Conservation (phyloP, 352 stramenopile genomes). For the Pseudoperonospora humuli region DNA sequence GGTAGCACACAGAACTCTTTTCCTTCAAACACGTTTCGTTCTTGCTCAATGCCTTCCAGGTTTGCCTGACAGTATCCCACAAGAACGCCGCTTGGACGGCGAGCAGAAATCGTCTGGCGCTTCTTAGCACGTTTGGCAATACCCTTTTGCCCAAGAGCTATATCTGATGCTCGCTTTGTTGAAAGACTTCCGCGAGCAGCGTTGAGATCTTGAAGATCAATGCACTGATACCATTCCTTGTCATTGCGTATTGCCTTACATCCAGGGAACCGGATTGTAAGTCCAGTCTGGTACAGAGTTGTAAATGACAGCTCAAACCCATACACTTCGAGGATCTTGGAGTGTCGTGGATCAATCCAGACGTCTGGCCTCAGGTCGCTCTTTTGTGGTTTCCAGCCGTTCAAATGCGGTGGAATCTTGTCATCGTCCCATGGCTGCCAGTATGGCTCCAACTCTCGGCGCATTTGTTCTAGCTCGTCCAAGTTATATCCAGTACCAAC, state of each 20-base stretch:
- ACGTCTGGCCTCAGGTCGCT: slow-evolving; percentile 70
- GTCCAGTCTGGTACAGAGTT: slow-evolving; percentile 67
- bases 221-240: slow-evolving; percentile 78
- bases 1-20: slow-evolving; percentile 76
- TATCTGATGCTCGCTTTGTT: slow-evolving; percentile 66
- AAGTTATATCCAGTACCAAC: slow-evolving; percentile 81
- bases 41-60: slow-evolving; percentile 43
- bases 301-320: slow-evolving; percentile 81
- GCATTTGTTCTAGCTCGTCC: slow-evolving; percentile 67
- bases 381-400: slow-evolving; percentile 70
- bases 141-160: slow-evolving; percentile 62
- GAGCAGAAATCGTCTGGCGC: slow-evolving; percentile 13
- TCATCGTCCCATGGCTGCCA: slow-evolving; percentile 67
- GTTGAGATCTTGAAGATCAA: slow-evolving; percentile 73
- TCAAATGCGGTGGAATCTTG: slow-evolving; percentile 65
- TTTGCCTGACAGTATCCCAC: slow-evolving; percentile 53
- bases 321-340: slow-evolving; percentile 80
- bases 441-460: slow-evolving; percentile 65
- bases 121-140: slow-evolving; percentile 35
- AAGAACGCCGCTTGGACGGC: slow-evolving; percentile 33
- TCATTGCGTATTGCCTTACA: slow-evolving; percentile 78
- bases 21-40: slow-evolving; percentile 54
- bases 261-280: slow-evolving; percentile 76
- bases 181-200: slow-evolving; percentile 45
- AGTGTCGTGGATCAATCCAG: slow-evolving; percentile 76